Base-by-base conservation (phyloP, 202 grass and related monocot species). In the Zoysia matrella region DNA sequence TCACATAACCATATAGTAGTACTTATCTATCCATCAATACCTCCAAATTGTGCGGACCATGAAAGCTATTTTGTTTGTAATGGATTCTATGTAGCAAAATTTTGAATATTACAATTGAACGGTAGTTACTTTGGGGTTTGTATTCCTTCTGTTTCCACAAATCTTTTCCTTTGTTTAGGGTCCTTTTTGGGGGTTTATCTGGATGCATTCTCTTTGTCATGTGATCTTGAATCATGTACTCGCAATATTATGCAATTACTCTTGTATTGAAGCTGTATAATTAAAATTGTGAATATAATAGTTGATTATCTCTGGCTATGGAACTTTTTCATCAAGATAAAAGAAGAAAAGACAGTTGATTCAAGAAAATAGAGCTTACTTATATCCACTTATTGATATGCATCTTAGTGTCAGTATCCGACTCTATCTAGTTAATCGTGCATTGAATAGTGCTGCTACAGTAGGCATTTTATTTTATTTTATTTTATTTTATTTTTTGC, bases 241-340 rank as follows among this genome's bases (percentile, higher is more conserved):
- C 2, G 8, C 44, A 66, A 14, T 49, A 60, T 3, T 58, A 15
- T 69, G 36, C 40, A 18, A 16, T 8, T 11, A 60, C 14, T 55
- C 11, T 52, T 66, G 30, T 71, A 10, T 0, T 41, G 51, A 60
- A 66, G 42, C 1, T 7, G 16, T 60, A 53, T 7, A 46, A 50
- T 7, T 8, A 50, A 50, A 6, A 6, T 58, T 7, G 5, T 16
- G 8, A 52, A 54, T 74, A 0, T 36, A 15, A 11, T 18, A 68
- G 10, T 47, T 83, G 8, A 48, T 74, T 15, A 18, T 71, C 72
- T 50, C n/a, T 71, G 41, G 16, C 30, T 22, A 79, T 74, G 61
- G 43, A 68, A 30, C 22, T 30, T 30, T 0, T 30, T 30, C 22
- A 30, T 30, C 22, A 30, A 47, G 7, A 3, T n/a, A 16, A 52